Conservation (phyloP, 2,329 filamentous ascomycete species). For the Xylariaceae sp. region DNA sequence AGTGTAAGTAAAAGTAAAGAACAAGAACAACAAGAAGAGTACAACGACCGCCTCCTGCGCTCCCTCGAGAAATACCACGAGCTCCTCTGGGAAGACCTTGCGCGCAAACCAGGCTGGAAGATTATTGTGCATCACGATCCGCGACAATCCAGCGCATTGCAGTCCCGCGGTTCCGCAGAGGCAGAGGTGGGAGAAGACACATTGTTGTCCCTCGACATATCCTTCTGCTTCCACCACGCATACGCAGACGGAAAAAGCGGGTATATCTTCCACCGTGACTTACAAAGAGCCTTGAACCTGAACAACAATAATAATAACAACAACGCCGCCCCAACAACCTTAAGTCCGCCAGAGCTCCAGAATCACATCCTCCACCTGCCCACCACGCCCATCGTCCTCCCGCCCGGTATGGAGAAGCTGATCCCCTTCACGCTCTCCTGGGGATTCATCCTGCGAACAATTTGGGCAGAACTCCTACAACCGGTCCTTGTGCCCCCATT, state of each 20-base stretch:
- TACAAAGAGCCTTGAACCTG: slow-evolving; percentile 52
- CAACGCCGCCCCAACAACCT: slow-evolving; percentile 1
- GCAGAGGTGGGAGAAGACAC: not conserved
- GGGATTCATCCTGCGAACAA: slow-evolving; percentile 24
- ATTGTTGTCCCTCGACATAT: slow-evolving; percentile 46
- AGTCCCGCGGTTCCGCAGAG: not conserved
- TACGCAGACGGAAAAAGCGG: slow-evolving; percentile 60
- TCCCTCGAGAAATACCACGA: slow-evolving; percentile 48
- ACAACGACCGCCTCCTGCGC: slow-evolving; percentile 40
- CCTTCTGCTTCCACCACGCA: slow-evolving; percentile 60
- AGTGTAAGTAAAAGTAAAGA: not conserved
- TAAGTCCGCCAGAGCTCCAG: slow-evolving; percentile 24
- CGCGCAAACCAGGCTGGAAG: slow-evolving; percentile 55
- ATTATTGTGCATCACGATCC: slow-evolving; percentile 46
- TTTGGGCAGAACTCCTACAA: slow-evolving; percentile 41
- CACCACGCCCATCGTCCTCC: slow-evolving; percentile 42
- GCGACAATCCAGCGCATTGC: slow-evolving; percentile 17
- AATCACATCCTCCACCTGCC: slow-evolving; percentile 42
- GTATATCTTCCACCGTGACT: slow-evolving; percentile 54
- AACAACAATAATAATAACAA: not conserved
- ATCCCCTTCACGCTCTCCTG: slow-evolving; percentile 46
- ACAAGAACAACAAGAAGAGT: not conserved
- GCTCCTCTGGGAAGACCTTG: slow-evolving; percentile 50
- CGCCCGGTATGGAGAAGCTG: slow-evolving; percentile 49
- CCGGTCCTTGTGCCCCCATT: slow-evolving; percentile 48